These are phyloP conservation scores for Curvularia verruculosa DNA, from an alignment of 2,329 filamentous ascomycete genomes.

Conservation along the genomic window DNA sequence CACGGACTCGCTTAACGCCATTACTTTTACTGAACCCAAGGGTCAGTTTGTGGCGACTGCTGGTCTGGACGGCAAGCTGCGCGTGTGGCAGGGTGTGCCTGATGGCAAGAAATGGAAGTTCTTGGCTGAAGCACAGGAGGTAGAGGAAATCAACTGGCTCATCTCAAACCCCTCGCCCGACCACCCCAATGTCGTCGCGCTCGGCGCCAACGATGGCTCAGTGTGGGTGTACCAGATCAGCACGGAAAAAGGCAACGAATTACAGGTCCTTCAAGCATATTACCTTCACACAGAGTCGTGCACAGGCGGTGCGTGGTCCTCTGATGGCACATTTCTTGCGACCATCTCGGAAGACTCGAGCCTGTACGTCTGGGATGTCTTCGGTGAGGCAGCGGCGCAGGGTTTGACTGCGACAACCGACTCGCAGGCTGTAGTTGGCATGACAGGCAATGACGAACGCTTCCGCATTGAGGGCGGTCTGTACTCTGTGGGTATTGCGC, in stretches of 20 bases:
- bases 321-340: slow-evolving; percentile 83
- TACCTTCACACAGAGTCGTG: slow-evolving; percentile 86
- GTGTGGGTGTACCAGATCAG: slow-evolving; percentile 96
- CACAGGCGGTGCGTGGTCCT: slow-evolving; percentile 89
- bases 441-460: slow-evolving; percentile 83
- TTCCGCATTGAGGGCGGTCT: slow-evolving; percentile 92
- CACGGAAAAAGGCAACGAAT: slow-evolving; percentile 62
- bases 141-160: slow-evolving; percentile 95
- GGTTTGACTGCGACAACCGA: slow-evolving; percentile 62
- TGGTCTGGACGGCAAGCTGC: slow-evolving; percentile 83
- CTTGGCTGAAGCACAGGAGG: slow-evolving; percentile 81
- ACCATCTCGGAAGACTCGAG: slow-evolving; percentile 89
- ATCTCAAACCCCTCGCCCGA: slow-evolving; percentile 71
- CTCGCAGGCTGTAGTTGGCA: slow-evolving; percentile 71
- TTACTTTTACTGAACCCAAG: slow-evolving; percentile 80
- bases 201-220: slow-evolving; percentile 88
- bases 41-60: slow-evolving; percentile 87
- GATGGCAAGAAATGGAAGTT: slow-evolving; percentile 66
- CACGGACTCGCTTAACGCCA: slow-evolving; percentile 85
- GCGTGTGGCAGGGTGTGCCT: slow-evolving; percentile 66
- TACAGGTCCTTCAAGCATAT: slow-evolving; percentile 88
- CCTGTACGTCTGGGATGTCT: slow-evolving; percentile 92
- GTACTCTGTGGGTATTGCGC: slow-evolving; percentile 84
- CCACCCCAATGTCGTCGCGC: slow-evolving; percentile 80
- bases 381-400: slow-evolving; percentile 74